Base-by-base conservation (phyloP, 352 stramenopile genomes). In the Saprolegnia diclina region DNA sequence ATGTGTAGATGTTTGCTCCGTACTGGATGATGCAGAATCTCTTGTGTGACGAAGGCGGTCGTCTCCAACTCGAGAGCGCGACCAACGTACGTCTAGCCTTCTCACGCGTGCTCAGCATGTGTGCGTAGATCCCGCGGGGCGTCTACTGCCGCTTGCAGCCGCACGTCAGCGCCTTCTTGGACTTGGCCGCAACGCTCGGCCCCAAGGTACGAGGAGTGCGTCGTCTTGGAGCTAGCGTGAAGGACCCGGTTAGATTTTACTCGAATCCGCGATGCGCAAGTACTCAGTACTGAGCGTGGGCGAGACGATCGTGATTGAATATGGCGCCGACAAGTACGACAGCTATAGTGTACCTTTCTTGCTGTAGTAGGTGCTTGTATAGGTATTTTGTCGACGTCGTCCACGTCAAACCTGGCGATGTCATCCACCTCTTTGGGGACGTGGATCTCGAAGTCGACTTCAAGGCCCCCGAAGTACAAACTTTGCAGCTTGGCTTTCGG, bases 11-110 rank as follows among this genome's bases (percentile, higher is more conserved):
- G 18, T 89, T 82, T 48, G 74, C 86, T 19, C 81, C 81, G 0
- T 87, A 85, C 62, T 89, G 81, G 81, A 84, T 89, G 37, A 89
- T 89, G 81, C 78, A 88, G 61, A 82, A 80, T 56, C 71, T 88
- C 6, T 22, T 73, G 4, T 64, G 85, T 26, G 37, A 64, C 0
- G 81, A 88, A 74, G 81, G 79, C 7, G 72, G 55, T 0, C 67
- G 68, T 10, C 72, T 87, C 10, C 64, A 77, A n/a, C 54, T 87
- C 11, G 77, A 73, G 1, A 85, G 73, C 22, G 63, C 44, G 40
- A 24, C 53, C 22, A n/a, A 21, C 18, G 57, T 66, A 54, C 29
- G 32, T n/a, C 55, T 44, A 0, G 21, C 24, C 52, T 21, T 29
- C 37, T 46, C n/a, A 3, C 40, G 16, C 19, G 0, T 65, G 3